These are phyloP conservation scores for Biscutella laevigata DNA, from an alignment of 441 rosid species.

Conservation along the genomic window DNA sequence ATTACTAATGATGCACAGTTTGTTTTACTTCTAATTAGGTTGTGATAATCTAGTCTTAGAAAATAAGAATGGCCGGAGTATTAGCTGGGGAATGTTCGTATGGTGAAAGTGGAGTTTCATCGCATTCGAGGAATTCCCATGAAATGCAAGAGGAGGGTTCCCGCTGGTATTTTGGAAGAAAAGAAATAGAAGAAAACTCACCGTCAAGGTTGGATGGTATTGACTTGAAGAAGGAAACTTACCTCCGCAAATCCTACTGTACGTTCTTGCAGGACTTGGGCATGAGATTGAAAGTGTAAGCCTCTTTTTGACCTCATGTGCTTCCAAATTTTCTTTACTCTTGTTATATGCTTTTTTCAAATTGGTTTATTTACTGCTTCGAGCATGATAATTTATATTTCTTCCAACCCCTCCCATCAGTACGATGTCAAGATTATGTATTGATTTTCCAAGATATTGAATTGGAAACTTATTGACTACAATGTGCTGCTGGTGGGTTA, in stretches of 20 bases:
- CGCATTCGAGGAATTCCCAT: slow-evolving; percentile 34
- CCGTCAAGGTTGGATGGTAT: slow-evolving; percentile 72
- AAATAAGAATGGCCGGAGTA: slow-evolving; percentile 53
- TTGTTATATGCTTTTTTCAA: too few species aligned
- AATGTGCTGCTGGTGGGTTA: too few species aligned
- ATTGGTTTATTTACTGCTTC: too few species aligned
- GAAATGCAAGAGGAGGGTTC: slow-evolving; percentile 49
- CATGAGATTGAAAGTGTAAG: slow-evolving; percentile 82
- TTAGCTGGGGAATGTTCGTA: slow-evolving; percentile 48
- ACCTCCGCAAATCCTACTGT: slow-evolving; percentile 73
- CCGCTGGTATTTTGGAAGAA: slow-evolving; percentile 74
- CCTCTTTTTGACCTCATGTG: too few species aligned
- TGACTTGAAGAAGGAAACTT: slow-evolving; percentile 75
- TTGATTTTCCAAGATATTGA: too few species aligned
- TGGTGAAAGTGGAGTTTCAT: slow-evolving; percentile 36
- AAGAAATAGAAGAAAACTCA: slow-evolving; percentile 72
- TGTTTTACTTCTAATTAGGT: too few species aligned
- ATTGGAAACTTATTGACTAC: too few species aligned
- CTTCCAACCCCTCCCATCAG: too few species aligned
- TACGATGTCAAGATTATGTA: too few species aligned
- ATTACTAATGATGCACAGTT: too few species aligned
- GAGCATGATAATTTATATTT: too few species aligned
- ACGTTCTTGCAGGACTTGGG: slow-evolving; percentile 83
- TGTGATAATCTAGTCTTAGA: too few species aligned
- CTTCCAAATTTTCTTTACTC: background rate